phyloP scores from a whole-genome alignment of 768 basidiomycete species.

The Cantharellus anzutake region DNA sequence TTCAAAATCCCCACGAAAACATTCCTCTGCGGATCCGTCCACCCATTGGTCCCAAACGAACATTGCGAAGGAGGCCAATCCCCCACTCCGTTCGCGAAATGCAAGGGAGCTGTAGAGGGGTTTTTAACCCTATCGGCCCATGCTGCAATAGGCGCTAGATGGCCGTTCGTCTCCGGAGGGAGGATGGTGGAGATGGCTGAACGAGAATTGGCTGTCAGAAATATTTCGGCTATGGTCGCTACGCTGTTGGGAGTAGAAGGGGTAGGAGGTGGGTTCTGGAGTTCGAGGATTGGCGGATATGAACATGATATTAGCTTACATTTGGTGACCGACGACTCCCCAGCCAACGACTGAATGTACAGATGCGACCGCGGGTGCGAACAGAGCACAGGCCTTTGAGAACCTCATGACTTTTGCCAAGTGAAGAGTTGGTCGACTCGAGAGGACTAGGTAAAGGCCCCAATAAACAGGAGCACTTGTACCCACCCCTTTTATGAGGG shows the following conservation, averaged over 20 bases:
- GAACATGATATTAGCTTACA: too few relatives aligned
- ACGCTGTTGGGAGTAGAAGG: conserved; percentile 17
- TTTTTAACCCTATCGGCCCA: conserved; percentile 57
- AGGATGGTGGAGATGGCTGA: conserved; percentile 55
- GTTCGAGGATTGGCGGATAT: too few relatives aligned
- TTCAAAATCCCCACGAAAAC: conserved; percentile 67
- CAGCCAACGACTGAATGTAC: too few relatives aligned
- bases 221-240: conserved; percentile 86
- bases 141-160: conserved; percentile 62
- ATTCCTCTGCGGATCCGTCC: conserved; percentile 50
- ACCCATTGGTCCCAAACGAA: conserved; percentile 47
- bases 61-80: conserved; percentile 69
- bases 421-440: too few relatives aligned
- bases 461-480: too few relatives aligned
- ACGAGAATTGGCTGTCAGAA: conserved; percentile 54
- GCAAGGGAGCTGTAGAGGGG: conserved; percentile 53
- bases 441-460: too few relatives aligned
- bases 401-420: too few relatives aligned
- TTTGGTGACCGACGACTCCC: too few relatives aligned
- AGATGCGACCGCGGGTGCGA: too few relatives aligned
- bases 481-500: too few relatives aligned
- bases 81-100: conserved; percentile 53
- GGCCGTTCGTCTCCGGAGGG: conserved; percentile 33
- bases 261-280: background rate
- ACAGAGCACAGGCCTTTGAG: too few relatives aligned